These are phyloP conservation scores for Monosporascus sp. DNA, from an alignment of 2,329 filamentous ascomycete species.

Conservation along the genomic window DNA sequence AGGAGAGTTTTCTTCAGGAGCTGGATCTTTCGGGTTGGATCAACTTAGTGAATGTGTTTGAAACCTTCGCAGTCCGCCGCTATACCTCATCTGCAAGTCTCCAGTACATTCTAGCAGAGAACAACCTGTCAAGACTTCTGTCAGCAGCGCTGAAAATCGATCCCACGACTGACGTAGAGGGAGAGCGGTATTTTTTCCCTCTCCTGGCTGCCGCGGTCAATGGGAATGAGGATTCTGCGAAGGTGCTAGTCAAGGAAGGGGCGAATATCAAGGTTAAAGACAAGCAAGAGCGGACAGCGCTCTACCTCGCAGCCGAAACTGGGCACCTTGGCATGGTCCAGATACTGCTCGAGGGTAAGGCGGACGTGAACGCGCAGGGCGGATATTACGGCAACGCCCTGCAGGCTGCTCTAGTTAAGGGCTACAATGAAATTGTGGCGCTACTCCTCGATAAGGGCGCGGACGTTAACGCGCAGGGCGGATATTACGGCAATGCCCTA, in stretches of 20 bases:
- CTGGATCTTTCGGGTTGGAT: conserved; percentile 28
- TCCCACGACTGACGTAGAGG: neutral
- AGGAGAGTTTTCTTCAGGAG: conserved; percentile 25
- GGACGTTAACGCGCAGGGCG: too few species aligned
- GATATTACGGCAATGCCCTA: neutral
- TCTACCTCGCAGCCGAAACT: conserved; percentile 10
- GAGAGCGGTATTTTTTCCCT: conserved; percentile 1
- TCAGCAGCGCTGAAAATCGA: neutral
- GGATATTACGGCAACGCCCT: too few species aligned
- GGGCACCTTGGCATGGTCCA: neutral
- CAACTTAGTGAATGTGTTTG: conserved; percentile 23
- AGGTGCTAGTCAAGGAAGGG: neutral
- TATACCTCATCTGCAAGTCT: conserved; percentile 21
- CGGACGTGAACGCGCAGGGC: too few species aligned
- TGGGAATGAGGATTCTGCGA: conserved; percentile 5
- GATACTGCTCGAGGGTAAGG: conserved; percentile 5
- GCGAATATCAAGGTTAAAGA: neutral
- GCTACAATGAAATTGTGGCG: too few species aligned
- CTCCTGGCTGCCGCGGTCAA: conserved; percentile 6
- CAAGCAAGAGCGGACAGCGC: neutral
- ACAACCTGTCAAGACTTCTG: conserved; percentile 5
- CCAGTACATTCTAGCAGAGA: conserved; percentile 32
- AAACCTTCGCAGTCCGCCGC: conserved; percentile 17
- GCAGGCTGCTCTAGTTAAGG: too few species aligned
- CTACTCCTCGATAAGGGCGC: too few species aligned